phyloP scores from a whole-genome alignment of 2,329 filamentous ascomycete genomes.

The Fusarium continuum region DNA sequence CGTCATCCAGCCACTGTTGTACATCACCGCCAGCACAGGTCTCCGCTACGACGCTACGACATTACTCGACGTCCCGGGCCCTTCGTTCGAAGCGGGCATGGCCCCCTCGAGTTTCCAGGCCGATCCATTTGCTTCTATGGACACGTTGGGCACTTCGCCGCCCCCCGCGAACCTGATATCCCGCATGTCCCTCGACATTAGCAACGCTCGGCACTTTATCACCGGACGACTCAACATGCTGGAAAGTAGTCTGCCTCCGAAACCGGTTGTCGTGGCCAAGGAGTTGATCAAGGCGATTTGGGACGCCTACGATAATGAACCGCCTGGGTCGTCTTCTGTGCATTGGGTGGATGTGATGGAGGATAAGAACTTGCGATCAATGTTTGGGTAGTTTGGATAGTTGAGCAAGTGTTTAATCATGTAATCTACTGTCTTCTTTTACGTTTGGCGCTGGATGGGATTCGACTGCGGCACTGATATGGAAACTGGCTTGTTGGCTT shows the following conservation, averaged over 20 bases:
- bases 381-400: conserved; percentile 46
- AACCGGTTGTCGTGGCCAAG: conserved; percentile 54
- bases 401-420: background rate
- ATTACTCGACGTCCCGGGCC: conserved; percentile 26
- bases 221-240: conserved; percentile 51
- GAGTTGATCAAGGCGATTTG: conserved; percentile 54
- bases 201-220: conserved; percentile 52
- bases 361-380: conserved; percentile 45
- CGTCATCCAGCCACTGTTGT: conserved; percentile 50
- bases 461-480: too few relatives aligned
- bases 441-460: background rate
- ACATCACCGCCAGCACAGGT: conserved; percentile 50
- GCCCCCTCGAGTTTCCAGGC: background rate
- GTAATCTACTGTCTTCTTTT: background rate
- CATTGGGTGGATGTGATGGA: conserved; percentile 58
- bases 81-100: conserved; percentile 17
- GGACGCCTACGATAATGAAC: conserved; percentile 52
- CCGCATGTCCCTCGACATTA: conserved; percentile 48
- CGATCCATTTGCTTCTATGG: conserved; percentile 23
- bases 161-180: conserved; percentile 31
- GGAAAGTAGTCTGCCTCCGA: conserved; percentile 53
- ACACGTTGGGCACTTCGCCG: conserved; percentile 18
- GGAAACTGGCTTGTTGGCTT: background rate
- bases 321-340: conserved; percentile 44
- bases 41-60: conserved; percentile 42